Percentiles rank a stretch among this genome's conserved stretches.
Conservation (phyloP, 2,329 filamentous ascomycete genomes). For the Trichoderma semiorbis region DNA sequence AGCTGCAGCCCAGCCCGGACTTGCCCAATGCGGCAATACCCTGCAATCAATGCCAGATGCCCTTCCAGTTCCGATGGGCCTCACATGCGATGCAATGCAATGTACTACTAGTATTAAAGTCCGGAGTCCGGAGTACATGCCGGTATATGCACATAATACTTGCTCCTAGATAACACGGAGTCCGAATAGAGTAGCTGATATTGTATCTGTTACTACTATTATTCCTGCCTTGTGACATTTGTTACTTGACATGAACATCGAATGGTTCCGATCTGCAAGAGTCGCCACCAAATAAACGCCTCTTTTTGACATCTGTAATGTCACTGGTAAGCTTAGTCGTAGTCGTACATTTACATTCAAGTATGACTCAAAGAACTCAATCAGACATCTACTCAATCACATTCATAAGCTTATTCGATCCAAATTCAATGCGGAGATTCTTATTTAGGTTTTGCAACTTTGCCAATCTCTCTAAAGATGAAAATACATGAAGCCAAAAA, state of each 20-base stretch:
- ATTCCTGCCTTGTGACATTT: neutral
- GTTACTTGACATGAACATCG: neutral
- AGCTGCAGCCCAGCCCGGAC: constrained; percentile 20
- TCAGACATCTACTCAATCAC: neutral
- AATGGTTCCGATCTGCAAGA: neutral
- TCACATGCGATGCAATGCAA: neutral
- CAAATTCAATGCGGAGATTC: neutral
- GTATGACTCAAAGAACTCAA: neutral
- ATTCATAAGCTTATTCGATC: neutral
- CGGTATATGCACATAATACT: neutral
- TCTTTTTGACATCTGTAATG: neutral
- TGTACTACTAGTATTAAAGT: neutral
- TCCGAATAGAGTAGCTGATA: neutral
- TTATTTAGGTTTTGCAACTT: neutral
- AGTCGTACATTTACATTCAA: neutral
- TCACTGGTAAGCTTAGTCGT: neutral
- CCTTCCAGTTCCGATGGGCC: neutral
- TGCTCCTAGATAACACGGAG: neutral
- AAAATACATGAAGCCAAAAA: neutral
- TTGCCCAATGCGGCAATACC: constrained; percentile 21
- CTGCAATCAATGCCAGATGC: neutral
- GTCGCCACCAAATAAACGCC: neutral
- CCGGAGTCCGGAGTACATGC: neutral
- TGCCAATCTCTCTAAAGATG: neutral
- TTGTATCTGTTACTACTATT: neutral